Conservation (phyloP, 2,329 filamentous ascomycete genomes). For the Aspergillus awamori region DNA sequence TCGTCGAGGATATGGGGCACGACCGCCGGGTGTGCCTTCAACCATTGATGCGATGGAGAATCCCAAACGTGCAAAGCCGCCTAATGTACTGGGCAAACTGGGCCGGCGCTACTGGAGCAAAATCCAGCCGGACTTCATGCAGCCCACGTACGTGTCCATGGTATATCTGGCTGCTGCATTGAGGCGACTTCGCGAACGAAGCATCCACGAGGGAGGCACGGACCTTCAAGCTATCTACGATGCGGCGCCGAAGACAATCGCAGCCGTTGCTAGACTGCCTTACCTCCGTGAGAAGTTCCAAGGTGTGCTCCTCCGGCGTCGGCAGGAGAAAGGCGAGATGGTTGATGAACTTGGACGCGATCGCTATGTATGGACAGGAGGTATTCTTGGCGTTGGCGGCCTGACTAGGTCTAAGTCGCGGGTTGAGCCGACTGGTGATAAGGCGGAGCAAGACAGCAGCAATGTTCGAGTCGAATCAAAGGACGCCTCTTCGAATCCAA, state of each 20-base stretch:
- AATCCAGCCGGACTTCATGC: slow-evolving; percentile 44
- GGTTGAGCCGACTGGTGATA: slow-evolving; percentile 10
- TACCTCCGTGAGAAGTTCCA: slow-evolving; percentile 46
- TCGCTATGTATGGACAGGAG: slow-evolving; percentile 40
- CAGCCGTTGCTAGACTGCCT: slow-evolving; percentile 42
- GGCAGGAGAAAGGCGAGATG: slow-evolving; percentile 29
- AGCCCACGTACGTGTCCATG: slow-evolving; percentile 49
- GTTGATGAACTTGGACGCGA: slow-evolving; percentile 15
- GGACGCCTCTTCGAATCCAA: neutral
- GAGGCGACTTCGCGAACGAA: slow-evolving; percentile 39
- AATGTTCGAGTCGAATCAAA: neutral
- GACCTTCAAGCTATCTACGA: slow-evolving; percentile 33
- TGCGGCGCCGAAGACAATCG: slow-evolving; percentile 41
- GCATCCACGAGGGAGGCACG: slow-evolving; percentile 36
- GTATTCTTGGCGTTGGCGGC: slow-evolving; percentile 35
- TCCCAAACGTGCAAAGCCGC: slow-evolving; percentile 23
- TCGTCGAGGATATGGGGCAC: slow-evolving; percentile 35
- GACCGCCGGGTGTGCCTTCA: slow-evolving; percentile 32
- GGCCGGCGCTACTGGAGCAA: slow-evolving; percentile 39
- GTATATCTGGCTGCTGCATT: slow-evolving; percentile 48
- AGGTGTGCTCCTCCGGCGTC: slow-evolving; percentile 42
- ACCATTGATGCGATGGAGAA: slow-evolving; percentile 39
- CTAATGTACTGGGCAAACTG: slow-evolving; percentile 34
- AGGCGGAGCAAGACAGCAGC: neutral
- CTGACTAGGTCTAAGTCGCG: slow-evolving; percentile 17